Base-by-base conservation (phyloP, 352 stramenopile genomes). In the Phytophthora sojae region DNA sequence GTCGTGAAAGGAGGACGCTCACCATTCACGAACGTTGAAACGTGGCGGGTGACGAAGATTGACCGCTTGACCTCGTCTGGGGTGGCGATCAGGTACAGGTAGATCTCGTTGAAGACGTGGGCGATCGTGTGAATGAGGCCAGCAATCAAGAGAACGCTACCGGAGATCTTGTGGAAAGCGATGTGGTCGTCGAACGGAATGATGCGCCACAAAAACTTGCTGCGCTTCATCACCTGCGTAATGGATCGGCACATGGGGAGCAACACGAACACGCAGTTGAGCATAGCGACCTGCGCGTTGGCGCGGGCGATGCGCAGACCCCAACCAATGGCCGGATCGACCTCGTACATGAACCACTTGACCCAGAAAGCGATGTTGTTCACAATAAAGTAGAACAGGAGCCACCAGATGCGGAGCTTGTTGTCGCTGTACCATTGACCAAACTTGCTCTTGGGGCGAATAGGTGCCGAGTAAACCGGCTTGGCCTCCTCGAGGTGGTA, bases 161-260 rank as follows among this genome's bases (percentile, higher is more conserved):
- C 85, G 3, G 75, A 82, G 57, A 93, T 80, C 73, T 89, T 91
- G 76, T 93, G 85, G 68, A 89, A 89, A 15, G 82, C 79, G 35
- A 93, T 90, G 71, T 89, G 74, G 68, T 92, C 79, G 57, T 92
- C 85, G 52, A 93, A 89, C 14, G 86, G 86, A 45, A 92, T 88
- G 67, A 83, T 85, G 49, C 76, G 70, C 81, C 80, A 90, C 30
- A 90, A 56, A 15, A 91, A 63, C 11, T 67, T 70, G 52, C 69
- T 86, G 25, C 75, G 69, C 71, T 89, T 88, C 68, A 91, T 80
- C 35, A 90, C 76, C 21, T 81, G 67, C 25, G 81, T 85, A 61
- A 94, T 88, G 9, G 76, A 88, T 42, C 85, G 86, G 26, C 82
- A 90, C 82, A 94, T 92, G 7, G 86, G 83, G 8, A 94, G 65